Base-by-base conservation (phyloP, 345 rosid genomes). In the Xanthoceras sorbifolium region DNA sequence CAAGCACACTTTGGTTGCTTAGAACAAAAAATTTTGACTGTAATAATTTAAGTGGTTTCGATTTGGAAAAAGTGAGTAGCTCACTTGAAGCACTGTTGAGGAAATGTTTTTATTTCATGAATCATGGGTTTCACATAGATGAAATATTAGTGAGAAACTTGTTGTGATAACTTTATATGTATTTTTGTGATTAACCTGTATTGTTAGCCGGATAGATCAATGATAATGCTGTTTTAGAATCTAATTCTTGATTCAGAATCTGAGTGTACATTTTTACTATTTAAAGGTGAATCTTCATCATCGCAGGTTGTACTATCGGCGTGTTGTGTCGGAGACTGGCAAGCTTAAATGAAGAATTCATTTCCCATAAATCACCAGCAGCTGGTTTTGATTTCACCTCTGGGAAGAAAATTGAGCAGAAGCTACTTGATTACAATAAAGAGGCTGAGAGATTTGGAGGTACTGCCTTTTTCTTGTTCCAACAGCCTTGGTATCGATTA, bases 371-470 rank as follows among this genome's bases (percentile, higher is more conserved):
- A 44, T 90, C 89, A 69, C 94, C 99, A 12, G 83, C 84, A 4
- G 84, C 91, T 4, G 99, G 97, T 31, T 96, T 96, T 82, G 98
- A 96, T 87, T 96, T 87, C 76, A 80, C 85, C 3, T 89, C 97
- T 52, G 99, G 99, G 68, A 90, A 82, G 86, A 92, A 82, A 82
- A 96, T 93, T 87, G 99, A 93, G 83, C 99, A 90, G 85, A 93
- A 93, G 88, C 85, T 96, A 76, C 79, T 96, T 83, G 99, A 96
- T 85, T 92, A 93, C 80, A 96, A 93, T 84, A 89, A 82, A 52
- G 99, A 96, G 84, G 97, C 99, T n/a, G 87, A 90, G 83, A 92
- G 97, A 86, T 93, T 96, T 84, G 97, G 98, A 88, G 99, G 99
- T 95, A 77, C n/a, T 73, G 22, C 22, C 17, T 42, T n/a, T 50